Evolutionary conservation across 768 basidiomycete genomes (phyloP), one percentile per base, ranked within the genome.

Genomic region (Boletus barrowsii): DNA sequence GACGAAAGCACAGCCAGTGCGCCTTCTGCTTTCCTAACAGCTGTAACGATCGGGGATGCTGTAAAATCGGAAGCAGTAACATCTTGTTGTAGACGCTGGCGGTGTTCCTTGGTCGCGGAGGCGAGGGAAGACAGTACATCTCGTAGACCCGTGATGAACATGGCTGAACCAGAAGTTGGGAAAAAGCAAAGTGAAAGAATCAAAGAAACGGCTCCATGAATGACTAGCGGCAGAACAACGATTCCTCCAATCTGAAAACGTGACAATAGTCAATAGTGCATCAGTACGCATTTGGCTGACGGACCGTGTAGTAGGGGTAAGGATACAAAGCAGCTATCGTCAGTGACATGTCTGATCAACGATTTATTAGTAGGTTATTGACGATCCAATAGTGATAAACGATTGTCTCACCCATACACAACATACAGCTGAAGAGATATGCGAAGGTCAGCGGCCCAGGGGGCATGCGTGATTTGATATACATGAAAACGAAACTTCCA

Each of bases 391-490:
- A 15, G 26, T 29, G 29, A 29, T 29, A 9, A 29, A 40, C n/a
- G 11, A 22, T 22, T 40, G 24, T 56, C 75, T 51, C 52, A 82
- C 84, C 82, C 6, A 86, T 53, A 60, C 77, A 77, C 36, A 41
- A 22, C 40, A 88, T 78, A 64, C 84, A 87, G 11, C 74, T 79
- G 36, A 89, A 77, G 10, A 87, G 66, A 20, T 68, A 72, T 0
- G 84, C 77, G 50, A 83, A 76, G 1, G 80, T 65, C 60, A 83
- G 85, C 0, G 85, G 87, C 2, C 87, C 83, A 0, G 86, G 86
- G 3, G 84, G 82, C 58, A 79, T 65, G 22, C 80, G 72, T 2
- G 82, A 82, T 62, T 78, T 83, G 48, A 88, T 62, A 63, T 79
- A 89, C 18, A 87, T 61, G 51, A 88, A 77, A 55, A 82, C 71